Conservation (phyloP, 2,329 filamentous ascomycete species). For the Alternaria conjuncta region DNA sequence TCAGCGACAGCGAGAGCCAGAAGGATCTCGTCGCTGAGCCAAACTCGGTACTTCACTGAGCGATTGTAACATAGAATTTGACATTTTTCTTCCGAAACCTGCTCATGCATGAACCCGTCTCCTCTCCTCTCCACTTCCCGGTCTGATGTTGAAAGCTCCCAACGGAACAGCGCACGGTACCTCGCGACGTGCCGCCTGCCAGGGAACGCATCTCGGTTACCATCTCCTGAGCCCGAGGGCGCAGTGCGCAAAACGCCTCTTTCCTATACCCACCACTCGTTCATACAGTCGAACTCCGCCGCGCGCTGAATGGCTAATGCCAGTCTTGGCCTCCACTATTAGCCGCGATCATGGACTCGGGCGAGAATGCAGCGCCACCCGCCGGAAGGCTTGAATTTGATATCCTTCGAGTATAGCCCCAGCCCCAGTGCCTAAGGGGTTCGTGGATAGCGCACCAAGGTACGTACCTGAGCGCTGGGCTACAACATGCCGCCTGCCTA, state of each 20-base stretch:
- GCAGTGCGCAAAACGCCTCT: not conserved
- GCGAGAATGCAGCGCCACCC: not conserved
- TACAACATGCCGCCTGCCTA: not conserved
- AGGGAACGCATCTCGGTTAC: not conserved
- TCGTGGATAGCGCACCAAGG: not conserved
- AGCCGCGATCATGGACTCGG: not conserved
- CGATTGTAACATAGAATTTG: not conserved
- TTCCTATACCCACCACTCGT: not conserved
- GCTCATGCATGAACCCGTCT: not conserved
- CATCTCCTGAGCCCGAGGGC: not conserved
- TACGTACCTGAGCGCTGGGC: not conserved
- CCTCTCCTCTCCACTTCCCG: not conserved
- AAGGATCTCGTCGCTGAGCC: not conserved
- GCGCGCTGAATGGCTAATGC: not conserved
- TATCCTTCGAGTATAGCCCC: too few relatives aligned
- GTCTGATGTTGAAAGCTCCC: not conserved
- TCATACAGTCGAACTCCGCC: not conserved
- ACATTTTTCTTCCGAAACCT: not conserved
- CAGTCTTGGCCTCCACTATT: not conserved
- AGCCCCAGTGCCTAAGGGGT: not conserved
- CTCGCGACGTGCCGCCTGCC: not conserved
- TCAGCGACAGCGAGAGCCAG: slow-evolving; percentile 11
- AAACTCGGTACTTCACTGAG: not conserved
- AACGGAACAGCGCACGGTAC: not conserved
- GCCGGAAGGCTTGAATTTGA: not conserved